These are phyloP conservation scores for Syzygium malaccense DNA, from an alignment of 441 rosid genomes.

Conservation along the genomic window DNA sequence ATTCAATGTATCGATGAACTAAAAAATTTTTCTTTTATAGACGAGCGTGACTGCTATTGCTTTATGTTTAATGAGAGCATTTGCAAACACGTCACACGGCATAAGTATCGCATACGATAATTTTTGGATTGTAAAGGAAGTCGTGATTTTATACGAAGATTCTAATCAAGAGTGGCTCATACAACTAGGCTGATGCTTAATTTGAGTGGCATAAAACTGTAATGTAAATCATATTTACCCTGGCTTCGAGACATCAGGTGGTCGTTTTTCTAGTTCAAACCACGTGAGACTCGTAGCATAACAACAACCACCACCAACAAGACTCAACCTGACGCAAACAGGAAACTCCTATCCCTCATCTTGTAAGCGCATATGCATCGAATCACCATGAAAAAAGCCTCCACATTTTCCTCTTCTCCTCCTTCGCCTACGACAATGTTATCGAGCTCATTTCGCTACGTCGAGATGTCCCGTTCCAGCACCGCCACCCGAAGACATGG, in stretches of 20 bases:
- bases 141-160: neutral
- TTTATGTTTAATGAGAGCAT: neutral
- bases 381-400: neutral
- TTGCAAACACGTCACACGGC: neutral
- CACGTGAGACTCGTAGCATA: neutral
- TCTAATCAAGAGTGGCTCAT: neutral
- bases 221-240: neutral
- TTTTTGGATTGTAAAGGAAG: neutral
- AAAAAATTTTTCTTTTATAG: neutral
- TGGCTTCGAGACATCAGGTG: neutral
- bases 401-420: neutral
- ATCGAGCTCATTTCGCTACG: neutral
- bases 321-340: neutral
- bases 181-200: neutral
- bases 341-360: neutral
- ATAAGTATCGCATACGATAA: neutral
- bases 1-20: accelerated
- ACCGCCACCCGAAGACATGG: neutral
- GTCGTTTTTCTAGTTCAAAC: neutral
- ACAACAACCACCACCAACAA: neutral
- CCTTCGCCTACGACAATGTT: neutral
- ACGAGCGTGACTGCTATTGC: accelerated
- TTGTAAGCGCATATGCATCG: neutral
- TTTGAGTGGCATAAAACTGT: neutral
- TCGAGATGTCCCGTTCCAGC: neutral